Percentiles rank a stretch among this genome's conserved stretches.
Conservation (phyloP, 495 filamentous ascomycete genomes). For the Podospora australis region DNA sequence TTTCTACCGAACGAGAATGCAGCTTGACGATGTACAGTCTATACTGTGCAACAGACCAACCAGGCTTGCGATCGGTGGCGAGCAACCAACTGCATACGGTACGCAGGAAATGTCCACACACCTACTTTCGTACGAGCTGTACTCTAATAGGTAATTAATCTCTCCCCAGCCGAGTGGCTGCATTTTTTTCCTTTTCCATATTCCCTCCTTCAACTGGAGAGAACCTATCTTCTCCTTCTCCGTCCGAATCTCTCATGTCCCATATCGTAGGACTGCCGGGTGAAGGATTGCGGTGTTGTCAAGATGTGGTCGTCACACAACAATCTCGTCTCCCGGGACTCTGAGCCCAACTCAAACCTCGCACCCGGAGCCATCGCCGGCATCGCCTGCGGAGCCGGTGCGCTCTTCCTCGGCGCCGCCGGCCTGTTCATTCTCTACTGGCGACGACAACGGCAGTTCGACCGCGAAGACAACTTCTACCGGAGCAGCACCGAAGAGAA, state of each 20-base stretch:
- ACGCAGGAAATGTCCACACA: too few species aligned
- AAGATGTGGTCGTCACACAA: too few species aligned
- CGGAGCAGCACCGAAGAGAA: slow-evolving; percentile 7
- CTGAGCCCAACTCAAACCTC: slow-evolving; percentile 17
- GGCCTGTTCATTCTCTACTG: slow-evolving; percentile 38
- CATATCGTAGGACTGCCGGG: slow-evolving; percentile 4
- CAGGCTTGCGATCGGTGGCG: slow-evolving; percentile 10
- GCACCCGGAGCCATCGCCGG: slow-evolving; percentile 41
- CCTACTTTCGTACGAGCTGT: too few species aligned
- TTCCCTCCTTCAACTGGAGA: slow-evolving; percentile 1
- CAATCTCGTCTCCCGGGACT: slow-evolving; percentile 11
- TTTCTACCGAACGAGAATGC: too few species aligned
- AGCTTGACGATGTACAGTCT: too few species aligned
- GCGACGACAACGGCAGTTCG: slow-evolving; percentile 29
- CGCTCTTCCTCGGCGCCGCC: slow-evolving; percentile 32
- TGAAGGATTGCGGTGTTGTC: slow-evolving; percentile 10
- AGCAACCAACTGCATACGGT: slow-evolving; percentile 17
- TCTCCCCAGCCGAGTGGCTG: slow-evolving; percentile 4
- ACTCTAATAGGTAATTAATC: not conserved
- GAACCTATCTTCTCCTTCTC: slow-evolving; percentile 1
- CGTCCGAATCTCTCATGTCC: slow-evolving; percentile 2
- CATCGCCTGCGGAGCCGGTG: slow-evolving; percentile 33
- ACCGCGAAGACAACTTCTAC: slow-evolving; percentile 15
- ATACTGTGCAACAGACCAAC: slow-evolving; percentile 12
- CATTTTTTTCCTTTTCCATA: slow-evolving; percentile 1